Conservation (phyloP, 2,329 filamentous ascomycete genomes). For the Ophiocordyceps camponoti-floridani region DNA sequence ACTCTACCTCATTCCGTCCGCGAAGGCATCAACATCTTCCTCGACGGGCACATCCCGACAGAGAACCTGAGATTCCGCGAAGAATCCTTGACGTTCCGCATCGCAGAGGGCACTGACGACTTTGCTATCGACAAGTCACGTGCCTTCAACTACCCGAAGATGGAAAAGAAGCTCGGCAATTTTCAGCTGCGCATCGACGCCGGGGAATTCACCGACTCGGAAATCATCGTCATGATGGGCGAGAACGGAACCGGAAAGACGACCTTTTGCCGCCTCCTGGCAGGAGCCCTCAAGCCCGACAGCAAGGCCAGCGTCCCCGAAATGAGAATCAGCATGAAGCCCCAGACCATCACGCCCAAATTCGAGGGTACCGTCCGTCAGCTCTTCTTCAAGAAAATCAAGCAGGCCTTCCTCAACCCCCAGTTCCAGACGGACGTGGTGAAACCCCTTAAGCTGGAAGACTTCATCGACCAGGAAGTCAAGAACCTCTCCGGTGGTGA, state of each 20-base stretch:
- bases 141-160: constrained; percentile 71
- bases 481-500: constrained; percentile 99
- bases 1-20: constrained; percentile 89
- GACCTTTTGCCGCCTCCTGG: constrained; percentile 92
- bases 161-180: constrained; percentile 82
- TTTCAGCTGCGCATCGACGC: constrained; percentile 71
- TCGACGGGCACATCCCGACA: constrained; percentile 93
- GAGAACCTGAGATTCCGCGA: constrained; percentile 98
- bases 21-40: constrained; percentile 98
- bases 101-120: constrained; percentile 78
- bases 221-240: constrained; percentile 99
- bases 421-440: constrained; percentile 99
- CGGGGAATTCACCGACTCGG: constrained; percentile 89
- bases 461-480: constrained; percentile 98
- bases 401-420: constrained; percentile 84
- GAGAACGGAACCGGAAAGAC: constrained; percentile 99
- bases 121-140: constrained; percentile 70
- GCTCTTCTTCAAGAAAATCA: constrained; percentile 99
- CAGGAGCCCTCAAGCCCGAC: constrained; percentile 85
- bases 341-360: constrained; percentile 97
- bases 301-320: constrained; percentile 59
- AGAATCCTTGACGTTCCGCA: constrained; percentile 88
- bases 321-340: constrained; percentile 99
- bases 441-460: constrained; percentile 96
- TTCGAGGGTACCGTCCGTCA: constrained; percentile 94